Conservation (phyloP, 2,329 filamentous ascomycete species). For the Microsporum ferrugineum region DNA sequence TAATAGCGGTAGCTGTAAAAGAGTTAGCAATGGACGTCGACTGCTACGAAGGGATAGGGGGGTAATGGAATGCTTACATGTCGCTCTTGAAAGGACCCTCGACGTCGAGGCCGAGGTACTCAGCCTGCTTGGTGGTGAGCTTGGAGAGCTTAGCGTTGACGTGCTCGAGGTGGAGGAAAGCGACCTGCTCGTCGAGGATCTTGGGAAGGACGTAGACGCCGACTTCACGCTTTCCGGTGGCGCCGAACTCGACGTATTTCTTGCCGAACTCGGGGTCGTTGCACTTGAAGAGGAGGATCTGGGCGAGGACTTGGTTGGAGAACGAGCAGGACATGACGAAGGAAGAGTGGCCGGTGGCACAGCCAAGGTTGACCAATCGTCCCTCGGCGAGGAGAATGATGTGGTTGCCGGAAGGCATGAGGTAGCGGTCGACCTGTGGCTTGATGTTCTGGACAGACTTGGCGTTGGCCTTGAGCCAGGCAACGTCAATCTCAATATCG, state of each 20-base stretch:
- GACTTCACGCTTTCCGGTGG: constrained; percentile 76
- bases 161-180: constrained; percentile 82
- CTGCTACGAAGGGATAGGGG: constrained; percentile 11
- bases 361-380: constrained; percentile 97
- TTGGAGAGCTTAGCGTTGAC: constrained; percentile 88
- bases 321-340: constrained; percentile 99
- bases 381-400: constrained; percentile 98
- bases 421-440: constrained; percentile 97
- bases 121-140: constrained; percentile 75
- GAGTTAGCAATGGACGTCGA: constrained; percentile 17
- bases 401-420: constrained; percentile 85
- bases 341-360: constrained; percentile 96
- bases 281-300: constrained; percentile 96
- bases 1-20: constrained; percentile 54
- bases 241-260: constrained; percentile 95
- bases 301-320: constrained; percentile 99
- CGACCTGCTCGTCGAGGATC: constrained; percentile 98
- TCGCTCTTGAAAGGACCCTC: constrained; percentile 96
- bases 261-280: constrained; percentile 73
- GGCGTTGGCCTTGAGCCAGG: constrained; percentile 97
- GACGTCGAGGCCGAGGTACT: constrained; percentile 77
- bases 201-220: constrained; percentile 97
- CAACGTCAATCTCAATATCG: constrained; percentile 99
- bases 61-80: constrained; percentile 45
- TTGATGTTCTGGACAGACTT: constrained; percentile 96